These are phyloP conservation scores for Seiridium unicorne DNA, from an alignment of 2,329 filamentous ascomycete genomes.

Conservation along the genomic window DNA sequence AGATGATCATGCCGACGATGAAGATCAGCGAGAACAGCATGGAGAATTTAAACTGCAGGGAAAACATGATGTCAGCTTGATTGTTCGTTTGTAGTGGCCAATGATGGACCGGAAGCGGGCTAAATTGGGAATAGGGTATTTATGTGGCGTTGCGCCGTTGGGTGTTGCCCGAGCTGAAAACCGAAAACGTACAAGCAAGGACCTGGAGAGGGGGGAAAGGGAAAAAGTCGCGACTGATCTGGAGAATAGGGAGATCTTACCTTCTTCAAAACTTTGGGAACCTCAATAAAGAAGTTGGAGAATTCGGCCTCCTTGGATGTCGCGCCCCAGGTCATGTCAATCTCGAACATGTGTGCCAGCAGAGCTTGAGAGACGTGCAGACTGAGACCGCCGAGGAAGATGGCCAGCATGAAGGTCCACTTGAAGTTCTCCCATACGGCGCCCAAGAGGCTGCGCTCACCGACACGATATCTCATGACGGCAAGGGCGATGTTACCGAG, in stretches of 20 bases:
- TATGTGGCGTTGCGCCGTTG: background rate
- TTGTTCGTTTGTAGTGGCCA: background rate
- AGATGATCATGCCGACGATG: slow-evolving; percentile 61
- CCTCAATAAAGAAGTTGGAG: slow-evolving; percentile 82
- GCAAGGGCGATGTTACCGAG: slow-evolving; percentile 72
- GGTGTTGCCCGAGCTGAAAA: slow-evolving; percentile 18
- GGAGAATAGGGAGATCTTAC: slow-evolving; percentile 49
- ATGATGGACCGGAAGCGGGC: background rate
- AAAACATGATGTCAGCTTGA: background rate
- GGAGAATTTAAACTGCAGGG: slow-evolving; percentile 65
- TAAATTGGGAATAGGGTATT: slow-evolving; percentile 1
- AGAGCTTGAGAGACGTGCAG: slow-evolving; percentile 80
- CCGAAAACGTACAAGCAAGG: background rate
- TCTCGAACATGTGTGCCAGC: slow-evolving; percentile 78
- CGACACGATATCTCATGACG: slow-evolving; percentile 69
- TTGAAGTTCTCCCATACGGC: slow-evolving; percentile 65
- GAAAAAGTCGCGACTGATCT: background rate
- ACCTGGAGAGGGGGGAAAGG: background rate
- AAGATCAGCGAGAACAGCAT: slow-evolving; percentile 61
- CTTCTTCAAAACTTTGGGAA: slow-evolving; percentile 73
- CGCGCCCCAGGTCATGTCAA: slow-evolving; percentile 84
- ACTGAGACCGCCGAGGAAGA: slow-evolving; percentile 80
- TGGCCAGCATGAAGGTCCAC: slow-evolving; percentile 71
- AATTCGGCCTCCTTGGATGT: slow-evolving; percentile 81
- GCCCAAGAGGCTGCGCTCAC: slow-evolving; percentile 58